Conservation (phyloP, 805 yeast species). For the Suhomyces faveliae region DNA sequence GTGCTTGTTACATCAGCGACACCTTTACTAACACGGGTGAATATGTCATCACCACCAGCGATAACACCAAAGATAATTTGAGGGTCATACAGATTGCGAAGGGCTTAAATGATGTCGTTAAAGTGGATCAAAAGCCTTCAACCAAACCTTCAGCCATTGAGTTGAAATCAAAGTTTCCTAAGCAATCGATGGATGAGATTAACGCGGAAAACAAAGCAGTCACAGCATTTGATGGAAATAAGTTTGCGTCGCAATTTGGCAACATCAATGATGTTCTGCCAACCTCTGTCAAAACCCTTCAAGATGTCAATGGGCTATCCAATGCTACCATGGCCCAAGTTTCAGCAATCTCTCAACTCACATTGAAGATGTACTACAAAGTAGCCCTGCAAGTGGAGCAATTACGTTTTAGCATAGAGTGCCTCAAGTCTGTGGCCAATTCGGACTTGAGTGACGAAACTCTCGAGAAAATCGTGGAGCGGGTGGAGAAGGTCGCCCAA, state of each 20-base stretch:
- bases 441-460: neutral
- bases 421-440: conserved; percentile 5
- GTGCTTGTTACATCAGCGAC: conserved; percentile 22
- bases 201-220: neutral
- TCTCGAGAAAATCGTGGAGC: conserved; percentile 5
- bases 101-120: neutral
- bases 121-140: neutral
- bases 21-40: conserved; percentile 28
- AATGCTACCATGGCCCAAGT: conserved; percentile 10
- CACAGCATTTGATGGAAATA: neutral
- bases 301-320: conserved; percentile 13
- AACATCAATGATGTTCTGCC: neutral
- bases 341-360: neutral
- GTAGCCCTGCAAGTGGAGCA: conserved; percentile 19
- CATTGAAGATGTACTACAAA: neutral
- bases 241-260: neutral
- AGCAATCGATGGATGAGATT: neutral
- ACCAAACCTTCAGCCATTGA: neutral
- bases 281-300: neutral
- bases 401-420: conserved; percentile 20
- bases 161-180: neutral
- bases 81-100: neutral
- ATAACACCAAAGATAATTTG: neutral
- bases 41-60: conserved; percentile 15
- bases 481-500: conserved; percentile 8